These are phyloP conservation scores for Phytophthora vignae DNA, from an alignment of 352 stramenopile species.

Conservation along the genomic window DNA sequence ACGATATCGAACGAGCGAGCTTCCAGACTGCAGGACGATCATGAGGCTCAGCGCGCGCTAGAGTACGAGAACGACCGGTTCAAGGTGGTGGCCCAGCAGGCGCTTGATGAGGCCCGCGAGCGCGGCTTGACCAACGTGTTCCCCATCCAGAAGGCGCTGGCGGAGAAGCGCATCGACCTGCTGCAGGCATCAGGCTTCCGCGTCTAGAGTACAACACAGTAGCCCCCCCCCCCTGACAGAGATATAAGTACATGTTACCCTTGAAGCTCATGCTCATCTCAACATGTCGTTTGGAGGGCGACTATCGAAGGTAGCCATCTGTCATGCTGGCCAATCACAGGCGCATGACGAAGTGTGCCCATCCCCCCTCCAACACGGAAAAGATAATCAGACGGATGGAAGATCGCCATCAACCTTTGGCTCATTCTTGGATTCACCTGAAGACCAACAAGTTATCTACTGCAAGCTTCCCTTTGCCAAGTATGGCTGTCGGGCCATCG, in stretches of 20 bases:
- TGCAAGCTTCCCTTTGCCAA: neutral
- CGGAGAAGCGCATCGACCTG: constrained; percentile 77
- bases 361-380: constrained; percentile 2
- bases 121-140: constrained; percentile 70
- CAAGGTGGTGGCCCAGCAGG: constrained; percentile 58
- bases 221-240: neutral
- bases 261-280: constrained; percentile 5
- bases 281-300: constrained; percentile 1
- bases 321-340: neutral
- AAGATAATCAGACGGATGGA: constrained; percentile 1
- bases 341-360: constrained; percentile 4
- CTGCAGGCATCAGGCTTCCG: constrained; percentile 78
- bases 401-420: neutral
- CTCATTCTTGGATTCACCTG: neutral
- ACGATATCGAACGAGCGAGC: constrained; percentile 53
- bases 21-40: constrained; percentile 40
- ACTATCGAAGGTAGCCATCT: constrained; percentile 1
- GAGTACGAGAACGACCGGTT: constrained; percentile 68
- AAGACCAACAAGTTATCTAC: neutral
- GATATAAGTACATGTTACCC: neutral
- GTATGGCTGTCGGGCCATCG: constrained; percentile 19
- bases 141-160: constrained; percentile 76
- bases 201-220: constrained; percentile 43
- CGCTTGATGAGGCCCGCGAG: constrained; percentile 65
- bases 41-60: constrained; percentile 43